Conservation (phyloP, 2,329 filamentous ascomycete species). For the Xylariomycetidae sp. region DNA sequence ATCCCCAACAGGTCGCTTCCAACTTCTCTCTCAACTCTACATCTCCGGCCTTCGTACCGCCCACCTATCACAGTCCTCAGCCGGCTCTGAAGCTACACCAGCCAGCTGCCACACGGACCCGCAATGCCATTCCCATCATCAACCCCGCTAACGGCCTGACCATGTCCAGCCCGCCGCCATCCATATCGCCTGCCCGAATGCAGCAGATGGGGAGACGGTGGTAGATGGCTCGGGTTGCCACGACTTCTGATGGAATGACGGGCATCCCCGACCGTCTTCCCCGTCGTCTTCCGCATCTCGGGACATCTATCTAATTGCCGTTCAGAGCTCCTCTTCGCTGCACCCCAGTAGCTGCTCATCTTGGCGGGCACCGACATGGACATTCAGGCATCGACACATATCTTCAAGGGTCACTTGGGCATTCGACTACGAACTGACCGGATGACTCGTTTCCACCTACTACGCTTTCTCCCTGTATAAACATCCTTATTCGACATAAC, state of each 20-base stretch:
- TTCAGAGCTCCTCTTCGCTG: conserved; percentile 35
- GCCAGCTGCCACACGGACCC: conserved; percentile 79
- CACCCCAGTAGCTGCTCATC: conserved; percentile 38
- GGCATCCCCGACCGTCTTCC: conserved; percentile 28
- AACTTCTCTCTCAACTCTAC: conserved; percentile 69
- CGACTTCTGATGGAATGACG: conserved; percentile 30
- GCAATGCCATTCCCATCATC: conserved; percentile 96
- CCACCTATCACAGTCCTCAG: conserved; percentile 61
- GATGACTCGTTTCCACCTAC: conserved; percentile 18
- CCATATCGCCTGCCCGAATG: conserved; percentile 59
- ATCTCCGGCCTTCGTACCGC: conserved; percentile 62
- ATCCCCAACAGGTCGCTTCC: conserved; percentile 73
- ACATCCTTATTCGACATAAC: conserved; percentile 45
- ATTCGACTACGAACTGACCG: conserved; percentile 22
- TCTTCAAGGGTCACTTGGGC: conserved; percentile 10
- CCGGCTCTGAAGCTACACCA: conserved; percentile 79
- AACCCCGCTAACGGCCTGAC: conserved; percentile 88
- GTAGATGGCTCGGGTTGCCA: conserved; percentile 39
- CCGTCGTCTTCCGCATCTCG: conserved; percentile 26
- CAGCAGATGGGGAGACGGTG: conserved; percentile 53
- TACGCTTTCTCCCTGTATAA: conserved; percentile 40
- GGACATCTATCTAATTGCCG: conserved; percentile 15
- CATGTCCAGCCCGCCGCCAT: conserved; percentile 82
- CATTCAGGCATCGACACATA: conserved; percentile 41
- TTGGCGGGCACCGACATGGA: conserved; percentile 44